A percentile compares a stretch with the other conserved stretches of the same genome.
Evolutionary conservation across 1,284 basidiomycete genomes (phyloP).

Genomic region (Ustilago crameri): DNA sequence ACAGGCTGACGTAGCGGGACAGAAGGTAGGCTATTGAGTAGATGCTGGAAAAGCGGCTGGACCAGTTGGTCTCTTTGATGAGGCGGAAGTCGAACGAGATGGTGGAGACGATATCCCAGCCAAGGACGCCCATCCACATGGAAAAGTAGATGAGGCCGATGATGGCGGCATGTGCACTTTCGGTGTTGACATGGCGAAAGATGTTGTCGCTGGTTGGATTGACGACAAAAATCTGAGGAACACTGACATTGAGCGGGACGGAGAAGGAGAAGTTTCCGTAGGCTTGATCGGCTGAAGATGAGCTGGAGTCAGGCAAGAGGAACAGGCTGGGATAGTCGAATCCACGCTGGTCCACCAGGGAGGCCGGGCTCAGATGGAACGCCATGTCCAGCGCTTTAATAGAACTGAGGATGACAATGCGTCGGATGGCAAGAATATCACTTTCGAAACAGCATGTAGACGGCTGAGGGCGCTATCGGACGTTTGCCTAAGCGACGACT

Average conservation of each 20-base stretch:
- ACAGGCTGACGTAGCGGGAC: conserved; percentile 52
- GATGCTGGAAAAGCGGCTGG: conserved; percentile 45
- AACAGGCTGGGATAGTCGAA: conserved; percentile 9
- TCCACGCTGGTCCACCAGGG: conserved; percentile 30
- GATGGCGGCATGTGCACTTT: conserved; percentile 45
- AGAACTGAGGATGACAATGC: background rate
- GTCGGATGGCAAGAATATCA: background rate
- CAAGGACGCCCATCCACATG: conserved; percentile 61
- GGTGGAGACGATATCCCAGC: conserved; percentile 60
- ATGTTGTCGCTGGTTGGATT: conserved; percentile 48
- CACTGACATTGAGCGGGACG: conserved; percentile 8
- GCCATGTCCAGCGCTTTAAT: conserved; percentile 12
- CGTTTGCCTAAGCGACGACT: background rate
- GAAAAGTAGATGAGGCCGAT: conserved; percentile 55
- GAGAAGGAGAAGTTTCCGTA: conserved; percentile 5
- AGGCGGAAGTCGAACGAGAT: conserved; percentile 52
- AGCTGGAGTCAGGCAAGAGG: background rate
- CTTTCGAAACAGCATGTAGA: conserved; percentile 11
- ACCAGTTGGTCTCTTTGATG: conserved; percentile 50
- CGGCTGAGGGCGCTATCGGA: background rate
- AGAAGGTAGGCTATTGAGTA: conserved; percentile 58
- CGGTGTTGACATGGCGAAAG: conserved; percentile 41
- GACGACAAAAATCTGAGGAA: conserved; percentile 49
- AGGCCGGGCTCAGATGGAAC: conserved; percentile 34
- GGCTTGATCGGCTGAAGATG: background rate